A percentile compares a stretch with the other conserved stretches of the same genome.
phyloP scores from a whole-genome alignment of 208 protist species.

The Crithidia brevicula region DNA sequence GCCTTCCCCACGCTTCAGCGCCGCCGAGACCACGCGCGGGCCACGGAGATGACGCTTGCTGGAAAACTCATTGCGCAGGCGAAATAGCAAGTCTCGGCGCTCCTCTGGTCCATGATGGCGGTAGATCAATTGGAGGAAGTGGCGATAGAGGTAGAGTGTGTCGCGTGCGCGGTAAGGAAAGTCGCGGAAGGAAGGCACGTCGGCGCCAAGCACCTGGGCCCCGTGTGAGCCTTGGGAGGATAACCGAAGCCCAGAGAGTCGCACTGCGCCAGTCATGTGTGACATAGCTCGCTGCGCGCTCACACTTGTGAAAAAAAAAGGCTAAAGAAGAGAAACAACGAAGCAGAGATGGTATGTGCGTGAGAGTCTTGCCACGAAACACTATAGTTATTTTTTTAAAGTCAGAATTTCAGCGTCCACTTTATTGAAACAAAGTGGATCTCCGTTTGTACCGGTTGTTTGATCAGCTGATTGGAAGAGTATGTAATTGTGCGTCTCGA shows the following conservation, averaged over 20 bases:
- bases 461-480: no score
- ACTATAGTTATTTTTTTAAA: no score
- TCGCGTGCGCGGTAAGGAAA: conserved; percentile 78
- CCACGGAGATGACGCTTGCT: conserved; percentile 68
- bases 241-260: no score
- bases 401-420: no score
- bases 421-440: no score
- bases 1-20: conserved; percentile 68
- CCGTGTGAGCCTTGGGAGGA: conserved; percentile 1
- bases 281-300: conserved; percentile 5
- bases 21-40: conserved; percentile 65
- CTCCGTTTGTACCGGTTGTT: no score
- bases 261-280: no score
- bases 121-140: conserved; percentile 86
- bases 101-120: conserved; percentile 67
- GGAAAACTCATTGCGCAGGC: conserved; percentile 81
- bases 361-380: no score
- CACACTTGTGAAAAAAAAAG: no score
- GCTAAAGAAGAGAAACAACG: no score
- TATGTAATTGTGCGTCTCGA: no score
- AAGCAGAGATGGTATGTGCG: no score
- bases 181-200: conserved; percentile 72
- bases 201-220: conserved; percentile 71
- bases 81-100: conserved; percentile 69
- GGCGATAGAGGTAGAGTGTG: conserved; percentile 70